Percentiles rank a stretch among this genome's conserved stretches.
phyloP scores from a whole-genome alignment of 495 filamentous ascomycete species.

The Daldinia decipiens region DNA sequence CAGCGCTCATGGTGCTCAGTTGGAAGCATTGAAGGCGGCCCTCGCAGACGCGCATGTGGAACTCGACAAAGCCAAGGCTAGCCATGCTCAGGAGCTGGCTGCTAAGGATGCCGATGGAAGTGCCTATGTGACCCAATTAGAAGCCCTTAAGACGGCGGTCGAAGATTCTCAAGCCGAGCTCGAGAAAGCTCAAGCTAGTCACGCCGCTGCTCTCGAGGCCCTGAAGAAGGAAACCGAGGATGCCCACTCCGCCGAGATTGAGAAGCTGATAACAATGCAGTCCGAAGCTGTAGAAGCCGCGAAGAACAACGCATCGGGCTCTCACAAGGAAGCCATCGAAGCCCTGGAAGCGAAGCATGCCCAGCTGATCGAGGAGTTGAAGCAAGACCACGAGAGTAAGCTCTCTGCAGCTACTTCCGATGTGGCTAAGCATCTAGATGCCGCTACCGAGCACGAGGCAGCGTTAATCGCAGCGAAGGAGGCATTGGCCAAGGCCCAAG shows the following conservation, averaged over 20 bases:
- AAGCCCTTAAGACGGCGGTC: slow-evolving; percentile 48
- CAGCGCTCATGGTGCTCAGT: slow-evolving; percentile 42
- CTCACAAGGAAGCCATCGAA: slow-evolving; percentile 51
- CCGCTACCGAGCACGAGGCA: slow-evolving; percentile 37
- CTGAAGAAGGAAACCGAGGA: slow-evolving; percentile 58
- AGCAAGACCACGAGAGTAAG: slow-evolving; percentile 51
- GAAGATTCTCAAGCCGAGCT: slow-evolving; percentile 52
- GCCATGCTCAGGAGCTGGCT: slow-evolving; percentile 43
- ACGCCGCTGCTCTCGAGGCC: slow-evolving; percentile 52
- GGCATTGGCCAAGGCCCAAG: slow-evolving; percentile 42
- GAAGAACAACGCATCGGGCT: slow-evolving; percentile 49
- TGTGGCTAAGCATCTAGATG: slow-evolving; percentile 38
- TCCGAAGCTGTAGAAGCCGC: slow-evolving; percentile 55
- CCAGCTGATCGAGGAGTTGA: slow-evolving; percentile 55
- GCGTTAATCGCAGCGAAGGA: slow-evolving; percentile 39
- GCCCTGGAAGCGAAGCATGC: slow-evolving; percentile 55
- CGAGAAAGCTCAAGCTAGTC: slow-evolving; percentile 52
- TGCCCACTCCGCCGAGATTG: slow-evolving; percentile 58
- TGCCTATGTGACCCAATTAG: slow-evolving; percentile 41
- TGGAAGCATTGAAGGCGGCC: slow-evolving; percentile 41
- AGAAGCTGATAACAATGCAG: slow-evolving; percentile 58
- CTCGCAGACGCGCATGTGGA: slow-evolving; percentile 39
- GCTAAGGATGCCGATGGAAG: slow-evolving; percentile 45
- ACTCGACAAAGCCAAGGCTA: slow-evolving; percentile 43
- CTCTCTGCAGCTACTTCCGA: slow-evolving; percentile 37